A percentile compares a stretch with the other conserved stretches of the same genome.
Conservation (phyloP, 2,329 filamentous ascomycete genomes). For the Diaporthe eres region DNA sequence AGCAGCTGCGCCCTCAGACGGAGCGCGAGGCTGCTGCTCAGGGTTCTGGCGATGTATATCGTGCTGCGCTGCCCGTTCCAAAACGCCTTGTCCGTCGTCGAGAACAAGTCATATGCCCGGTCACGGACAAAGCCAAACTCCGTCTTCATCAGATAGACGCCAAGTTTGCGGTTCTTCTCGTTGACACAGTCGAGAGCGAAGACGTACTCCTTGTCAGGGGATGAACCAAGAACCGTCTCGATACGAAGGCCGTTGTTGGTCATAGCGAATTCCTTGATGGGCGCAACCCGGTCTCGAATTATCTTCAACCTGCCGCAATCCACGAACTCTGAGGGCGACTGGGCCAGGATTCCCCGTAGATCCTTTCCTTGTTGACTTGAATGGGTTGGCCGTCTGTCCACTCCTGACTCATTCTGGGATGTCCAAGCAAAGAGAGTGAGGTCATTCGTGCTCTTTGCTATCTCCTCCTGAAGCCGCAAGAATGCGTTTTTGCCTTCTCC, state of each 20-base stretch:
- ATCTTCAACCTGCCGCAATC: conserved; percentile 36
- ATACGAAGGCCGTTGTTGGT: conserved; percentile 42
- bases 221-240: conserved; percentile 33
- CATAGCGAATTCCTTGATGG: conserved; percentile 40
- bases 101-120: conserved; percentile 30
- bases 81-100: conserved; percentile 30
- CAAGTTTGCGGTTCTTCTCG: conserved; percentile 27
- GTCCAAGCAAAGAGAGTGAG: conserved; percentile 43
- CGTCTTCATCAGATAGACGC: conserved; percentile 39
- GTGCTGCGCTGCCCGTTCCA: conserved; percentile 19
- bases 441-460: conserved; percentile 43
- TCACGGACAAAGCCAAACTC: conserved; percentile 35
- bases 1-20: conserved; percentile 32
- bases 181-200: conserved; percentile 39
- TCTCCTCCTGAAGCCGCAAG: conserved; percentile 47
- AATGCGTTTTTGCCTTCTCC: conserved; percentile 47
- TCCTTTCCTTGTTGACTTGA: conserved; percentile 34
- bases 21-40: conserved; percentile 24
- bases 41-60: conserved; percentile 34
- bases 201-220: conserved; percentile 38
- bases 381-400: conserved; percentile 18
- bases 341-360: conserved; percentile 41
- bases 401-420: conserved; percentile 24
- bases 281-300: conserved; percentile 35
- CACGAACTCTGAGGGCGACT: conserved; percentile 39